Evolutionary conservation across 306 rosid genomes (phyloP), one percentile per base, ranked within the genome.

Genomic region (Cyclanthera cordifolia): DNA sequence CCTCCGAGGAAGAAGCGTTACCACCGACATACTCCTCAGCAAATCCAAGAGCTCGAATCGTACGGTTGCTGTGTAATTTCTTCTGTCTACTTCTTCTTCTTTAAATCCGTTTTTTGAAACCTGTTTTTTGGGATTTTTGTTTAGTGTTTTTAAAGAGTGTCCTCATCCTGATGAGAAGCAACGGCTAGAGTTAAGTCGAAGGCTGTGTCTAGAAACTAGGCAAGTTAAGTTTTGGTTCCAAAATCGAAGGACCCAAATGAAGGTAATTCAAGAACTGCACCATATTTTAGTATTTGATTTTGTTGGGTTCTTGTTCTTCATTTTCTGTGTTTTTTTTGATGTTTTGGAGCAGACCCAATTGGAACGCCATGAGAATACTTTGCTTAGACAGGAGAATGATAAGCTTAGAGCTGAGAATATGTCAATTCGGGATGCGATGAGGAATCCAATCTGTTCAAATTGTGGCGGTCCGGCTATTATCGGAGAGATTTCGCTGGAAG

Each of bases 151-250:
- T 57, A 94, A 90, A 82, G 99, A 94, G 90, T 94, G 97, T 59
- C 99, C 99, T 64, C 99, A 94, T 80, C 99, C 99, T 12, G 99
- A 94, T 77, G 99, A 94, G 87, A 94, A 94, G 45, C 99, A 94
- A 80, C 81, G 99, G 20, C 51, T 88, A 41, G 99, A 94, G 80
- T 91, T 94, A 2, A 94, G 99, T 77, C 75, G 66, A 52, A 81
- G 96, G 78, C 87, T 94, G 41, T 73, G 79, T 61, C 79, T 94
- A 79, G 99, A 94, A 83, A 94, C 99, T 1, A 83, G 99, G 43
- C 99, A 94, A 53, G 99, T 94, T 48, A 94, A 94, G 68, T 94
- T 94, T 73, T 94, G 99, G 99, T 94, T 94, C 87, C 99, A 94
- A 82, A 94, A 94, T 86, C 85, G 99, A 49, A 82, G 99, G 51